A percentile compares a stretch with the other conserved stretches of the same genome.
These are phyloP conservation scores for Aspergillus sp. DNA, from an alignment of 2,329 filamentous ascomycete genomes.

Conservation along the genomic window DNA sequence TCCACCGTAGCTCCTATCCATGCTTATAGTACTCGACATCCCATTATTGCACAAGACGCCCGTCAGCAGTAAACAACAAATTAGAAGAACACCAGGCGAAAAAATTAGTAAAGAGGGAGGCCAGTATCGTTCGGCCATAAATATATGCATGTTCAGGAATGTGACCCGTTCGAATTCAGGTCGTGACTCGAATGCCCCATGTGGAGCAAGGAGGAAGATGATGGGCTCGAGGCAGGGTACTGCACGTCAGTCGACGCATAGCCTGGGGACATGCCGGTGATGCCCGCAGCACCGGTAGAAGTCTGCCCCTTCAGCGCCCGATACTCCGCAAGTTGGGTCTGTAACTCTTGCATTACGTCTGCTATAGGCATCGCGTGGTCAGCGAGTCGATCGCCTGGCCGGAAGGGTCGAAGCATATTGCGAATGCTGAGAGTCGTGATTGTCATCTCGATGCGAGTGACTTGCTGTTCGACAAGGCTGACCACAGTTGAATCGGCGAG, in stretches of 20 bases:
- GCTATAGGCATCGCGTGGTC: slow-evolving; percentile 76
- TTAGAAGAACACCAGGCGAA: not conserved
- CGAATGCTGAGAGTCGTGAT: slow-evolving; percentile 75
- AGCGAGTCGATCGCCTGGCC: slow-evolving; percentile 59
- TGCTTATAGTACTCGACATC: slow-evolving; percentile 22
- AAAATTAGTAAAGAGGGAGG: slow-evolving; percentile 7
- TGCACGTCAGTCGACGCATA: slow-evolving; percentile 13
- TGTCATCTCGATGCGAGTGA: slow-evolving; percentile 91
- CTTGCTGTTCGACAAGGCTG: slow-evolving; percentile 90
- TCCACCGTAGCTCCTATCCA: slow-evolving; percentile 27
- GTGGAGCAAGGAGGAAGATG: slow-evolving; percentile 28
- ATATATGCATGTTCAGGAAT: not conserved
- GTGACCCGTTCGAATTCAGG: slow-evolving; percentile 2
- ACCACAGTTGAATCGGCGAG: slow-evolving; percentile 84
- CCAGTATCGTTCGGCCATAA: not conserved
- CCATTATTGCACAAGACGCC: slow-evolving; percentile 25
- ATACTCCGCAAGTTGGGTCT: slow-evolving; percentile 42
- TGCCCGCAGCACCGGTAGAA: slow-evolving; percentile 24
- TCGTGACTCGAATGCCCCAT: slow-evolving; percentile 20
- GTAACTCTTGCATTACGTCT: slow-evolving; percentile 52
- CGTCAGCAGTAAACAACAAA: slow-evolving; percentile 9
- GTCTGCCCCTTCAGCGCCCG: slow-evolving; percentile 40
- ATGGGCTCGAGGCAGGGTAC: slow-evolving; percentile 19
- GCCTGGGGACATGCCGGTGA: slow-evolving; percentile 16
- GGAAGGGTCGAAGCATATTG: slow-evolving; percentile 71